Evolutionary conservation across 768 basidiomycete genomes (phyloP).

Genomic region (Suillus decipiens): DNA sequence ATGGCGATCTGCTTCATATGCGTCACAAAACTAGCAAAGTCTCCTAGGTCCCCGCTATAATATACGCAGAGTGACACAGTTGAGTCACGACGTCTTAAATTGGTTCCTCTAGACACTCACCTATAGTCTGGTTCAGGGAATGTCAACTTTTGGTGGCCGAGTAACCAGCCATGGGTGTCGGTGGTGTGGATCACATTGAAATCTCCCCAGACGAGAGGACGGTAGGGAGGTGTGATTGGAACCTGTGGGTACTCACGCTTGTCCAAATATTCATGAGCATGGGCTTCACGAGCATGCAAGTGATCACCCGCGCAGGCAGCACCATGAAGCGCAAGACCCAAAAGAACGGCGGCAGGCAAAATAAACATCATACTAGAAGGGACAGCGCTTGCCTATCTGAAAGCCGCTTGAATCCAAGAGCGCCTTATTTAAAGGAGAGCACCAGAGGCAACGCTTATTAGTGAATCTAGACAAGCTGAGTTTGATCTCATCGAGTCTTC

Average conservation of each 20-base stretch:
- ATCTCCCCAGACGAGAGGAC: constrained; percentile 83
- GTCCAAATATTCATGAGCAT: constrained; percentile 33
- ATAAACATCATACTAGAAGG: constrained; percentile 15
- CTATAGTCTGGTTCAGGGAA: constrained; percentile 80
- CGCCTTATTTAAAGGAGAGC: neutral
- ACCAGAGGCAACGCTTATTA: neutral
- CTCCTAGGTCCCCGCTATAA: constrained; percentile 65
- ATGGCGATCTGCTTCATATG: constrained; percentile 79
- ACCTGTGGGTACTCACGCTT: constrained; percentile 43
- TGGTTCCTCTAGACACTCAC: constrained; percentile 29
- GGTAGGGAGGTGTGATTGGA: constrained; percentile 56
- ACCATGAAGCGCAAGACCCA: constrained; percentile 15
- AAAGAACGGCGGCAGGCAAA: constrained; percentile 20
- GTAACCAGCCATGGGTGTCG: constrained; percentile 79
- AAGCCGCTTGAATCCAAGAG: neutral
- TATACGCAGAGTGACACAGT: neutral
- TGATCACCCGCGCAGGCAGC: constrained; percentile 24
- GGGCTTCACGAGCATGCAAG: constrained; percentile 24
- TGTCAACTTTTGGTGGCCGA: constrained; percentile 77
- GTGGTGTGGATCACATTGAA: constrained; percentile 88
- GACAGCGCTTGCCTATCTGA: neutral
- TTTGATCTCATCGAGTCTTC: neutral
- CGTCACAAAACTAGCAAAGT: constrained; percentile 81
- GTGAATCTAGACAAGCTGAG: neutral
- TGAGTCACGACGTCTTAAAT: neutral